Conservation (phyloP, 176 grass and related monocot genomes). For the Dendrocalamus sinicus region DNA sequence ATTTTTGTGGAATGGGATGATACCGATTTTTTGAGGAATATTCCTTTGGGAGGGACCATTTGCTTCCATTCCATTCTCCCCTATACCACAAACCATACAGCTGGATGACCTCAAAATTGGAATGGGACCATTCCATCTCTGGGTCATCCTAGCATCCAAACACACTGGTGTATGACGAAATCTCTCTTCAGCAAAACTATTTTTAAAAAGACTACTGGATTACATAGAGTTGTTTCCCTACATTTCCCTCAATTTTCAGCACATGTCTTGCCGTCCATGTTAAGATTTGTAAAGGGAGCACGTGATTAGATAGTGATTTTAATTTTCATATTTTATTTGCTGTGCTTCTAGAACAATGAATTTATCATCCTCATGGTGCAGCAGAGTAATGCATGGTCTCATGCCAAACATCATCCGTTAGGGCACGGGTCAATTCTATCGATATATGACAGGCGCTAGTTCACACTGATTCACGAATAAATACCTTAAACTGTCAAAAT, state of each 20-base stretch:
- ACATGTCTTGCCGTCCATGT: not conserved
- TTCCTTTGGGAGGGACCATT: too few relatives aligned
- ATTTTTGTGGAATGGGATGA: too few relatives aligned
- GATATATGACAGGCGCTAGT: not conserved
- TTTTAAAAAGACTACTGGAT: not conserved
- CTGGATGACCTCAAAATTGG: too few relatives aligned
- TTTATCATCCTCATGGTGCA: not conserved
- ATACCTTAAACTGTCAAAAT: not conserved
- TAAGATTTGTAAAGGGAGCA: not conserved
- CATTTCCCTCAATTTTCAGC: not conserved
- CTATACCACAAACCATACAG: too few relatives aligned
- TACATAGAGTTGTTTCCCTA: not conserved
- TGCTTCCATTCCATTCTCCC: too few relatives aligned
- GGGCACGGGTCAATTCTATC: not conserved
- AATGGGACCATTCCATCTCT: too few relatives aligned
- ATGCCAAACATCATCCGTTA: not conserved
- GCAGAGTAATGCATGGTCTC: not conserved
- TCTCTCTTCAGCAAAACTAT: not conserved
- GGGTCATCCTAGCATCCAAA: too few relatives aligned
- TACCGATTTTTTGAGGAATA: too few relatives aligned
- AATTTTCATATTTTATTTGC: not conserved
- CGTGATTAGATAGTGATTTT: not conserved
- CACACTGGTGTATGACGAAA: not conserved
- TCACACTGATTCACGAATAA: not conserved
- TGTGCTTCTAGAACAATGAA: not conserved